These are phyloP conservation scores for Xylariaceae sp. DNA, from an alignment of 2,329 filamentous ascomycete genomes.

Conservation along the genomic window DNA sequence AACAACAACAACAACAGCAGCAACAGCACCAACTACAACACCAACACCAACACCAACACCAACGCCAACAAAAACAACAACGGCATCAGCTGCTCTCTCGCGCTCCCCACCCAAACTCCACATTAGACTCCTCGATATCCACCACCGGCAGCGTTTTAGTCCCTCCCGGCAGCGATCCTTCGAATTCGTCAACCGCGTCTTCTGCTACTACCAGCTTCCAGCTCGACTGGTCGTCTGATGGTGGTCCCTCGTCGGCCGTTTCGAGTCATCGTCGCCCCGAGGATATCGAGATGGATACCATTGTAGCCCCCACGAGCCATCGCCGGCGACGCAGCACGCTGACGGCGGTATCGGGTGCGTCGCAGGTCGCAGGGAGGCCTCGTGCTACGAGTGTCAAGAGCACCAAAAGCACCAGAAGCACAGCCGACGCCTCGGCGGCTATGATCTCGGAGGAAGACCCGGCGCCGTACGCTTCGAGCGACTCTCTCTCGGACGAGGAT, in stretches of 20 bases:
- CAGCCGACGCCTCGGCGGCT: conserved; percentile 34
- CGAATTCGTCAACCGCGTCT: conserved; percentile 30
- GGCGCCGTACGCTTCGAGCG: conserved; percentile 32
- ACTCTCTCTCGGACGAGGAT: conserved; percentile 64
- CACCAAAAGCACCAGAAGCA: conserved; percentile 25
- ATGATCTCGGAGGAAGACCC: conserved; percentile 44
- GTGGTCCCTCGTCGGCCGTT: conserved; percentile 22
- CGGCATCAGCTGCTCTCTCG: conserved; percentile 14
- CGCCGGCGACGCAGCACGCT: conserved; percentile 52
- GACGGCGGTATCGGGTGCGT: conserved; percentile 36
- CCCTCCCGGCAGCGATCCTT: conserved; percentile 23
- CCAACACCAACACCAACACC: conserved; percentile 15
- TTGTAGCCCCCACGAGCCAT: conserved; percentile 41
- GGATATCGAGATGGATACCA: conserved; percentile 53
- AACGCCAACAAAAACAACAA: conserved; percentile 5
- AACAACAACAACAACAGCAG: conserved; percentile 12
- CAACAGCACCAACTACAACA: conserved; percentile 18
- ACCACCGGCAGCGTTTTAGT: conserved; percentile 8
- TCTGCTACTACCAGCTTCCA: conserved; percentile 33
- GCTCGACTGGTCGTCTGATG: conserved; percentile 30
- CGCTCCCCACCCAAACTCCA: conserved; percentile 16
- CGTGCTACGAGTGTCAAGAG: conserved; percentile 27
- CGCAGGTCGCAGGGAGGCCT: conserved; percentile 21
- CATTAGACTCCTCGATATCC: conserved; percentile 6
- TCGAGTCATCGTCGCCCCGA: conserved; percentile 29